phyloP scores from a whole-genome alignment of 225 moss, liverwort and hornwort genomes.

The Physcomitrellopsis africana region DNA sequence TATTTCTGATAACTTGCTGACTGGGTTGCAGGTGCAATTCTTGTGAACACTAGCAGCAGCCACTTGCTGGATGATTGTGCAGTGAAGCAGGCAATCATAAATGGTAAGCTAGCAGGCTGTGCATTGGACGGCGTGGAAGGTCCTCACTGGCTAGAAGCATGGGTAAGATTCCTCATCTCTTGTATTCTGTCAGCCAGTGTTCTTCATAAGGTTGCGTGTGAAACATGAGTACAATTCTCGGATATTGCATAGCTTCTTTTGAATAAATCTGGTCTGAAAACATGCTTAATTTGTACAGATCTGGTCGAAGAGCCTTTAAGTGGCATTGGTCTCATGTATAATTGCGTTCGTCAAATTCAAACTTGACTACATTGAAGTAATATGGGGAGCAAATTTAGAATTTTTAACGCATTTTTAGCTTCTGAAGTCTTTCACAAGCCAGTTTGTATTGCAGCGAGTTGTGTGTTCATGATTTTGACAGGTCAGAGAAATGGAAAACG shows the following conservation, averaged over 20 bases:
- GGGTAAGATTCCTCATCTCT: slow-evolving; percentile 48
- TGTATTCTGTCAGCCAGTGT: not conserved
- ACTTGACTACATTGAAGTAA: not conserved
- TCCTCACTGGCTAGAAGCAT: slow-evolving; percentile 86
- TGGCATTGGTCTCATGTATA: too few species aligned
- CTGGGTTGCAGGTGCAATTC: slow-evolving; percentile 62
- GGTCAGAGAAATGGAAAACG: slow-evolving; percentile 84
- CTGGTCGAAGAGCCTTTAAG: too few species aligned
- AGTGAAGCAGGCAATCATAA: slow-evolving; percentile 73
- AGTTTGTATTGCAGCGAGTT: not conserved
- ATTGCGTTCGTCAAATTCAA: too few species aligned
- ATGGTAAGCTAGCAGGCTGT: slow-evolving; percentile 74
- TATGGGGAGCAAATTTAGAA: not conserved
- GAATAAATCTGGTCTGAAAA: too few species aligned
- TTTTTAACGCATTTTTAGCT: not conserved
- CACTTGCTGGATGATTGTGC: slow-evolving; percentile 86
- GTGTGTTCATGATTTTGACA: slow-evolving; percentile 24
- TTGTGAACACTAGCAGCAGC: slow-evolving; percentile 82
- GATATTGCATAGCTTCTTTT: not conserved
- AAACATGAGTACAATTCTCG: too few species aligned
- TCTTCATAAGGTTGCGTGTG: too few species aligned
- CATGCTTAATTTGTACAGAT: too few species aligned
- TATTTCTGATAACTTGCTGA: not conserved
- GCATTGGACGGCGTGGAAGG: slow-evolving; percentile 87
- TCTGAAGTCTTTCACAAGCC: not conserved